Evolutionary conservation across 1,284 basidiomycete species (phyloP).

Genomic region (Naganishia sp.): DNA sequence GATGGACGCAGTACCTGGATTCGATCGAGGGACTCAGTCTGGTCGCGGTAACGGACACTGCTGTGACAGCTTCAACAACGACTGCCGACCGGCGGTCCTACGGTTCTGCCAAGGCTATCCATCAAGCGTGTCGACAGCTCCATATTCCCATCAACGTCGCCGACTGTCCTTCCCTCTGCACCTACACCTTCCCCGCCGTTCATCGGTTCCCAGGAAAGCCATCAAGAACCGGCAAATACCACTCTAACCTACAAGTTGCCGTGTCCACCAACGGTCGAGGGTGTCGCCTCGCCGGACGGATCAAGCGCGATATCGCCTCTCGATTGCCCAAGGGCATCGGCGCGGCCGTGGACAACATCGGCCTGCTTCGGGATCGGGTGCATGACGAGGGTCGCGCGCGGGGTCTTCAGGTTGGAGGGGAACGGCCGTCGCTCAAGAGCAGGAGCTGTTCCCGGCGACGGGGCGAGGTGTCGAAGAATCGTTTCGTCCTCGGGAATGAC

Average conservation of each 20-base stretch:
- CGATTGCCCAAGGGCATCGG: constrained; percentile 74
- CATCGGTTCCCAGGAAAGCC: constrained; percentile 67
- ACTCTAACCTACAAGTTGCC: constrained; percentile 72
- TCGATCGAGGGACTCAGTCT: constrained; percentile 57
- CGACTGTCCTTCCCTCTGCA: constrained; percentile 81
- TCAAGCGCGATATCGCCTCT: constrained; percentile 79
- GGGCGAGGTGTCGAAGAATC: constrained; percentile 1
- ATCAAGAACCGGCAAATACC: constrained; percentile 48
- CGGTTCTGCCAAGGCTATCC: constrained; percentile 62
- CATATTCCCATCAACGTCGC: constrained; percentile 81
- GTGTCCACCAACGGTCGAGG: constrained; percentile 91
- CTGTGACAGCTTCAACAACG: constrained; percentile 45
- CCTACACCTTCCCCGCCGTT: constrained; percentile 83
- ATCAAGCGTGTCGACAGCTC: constrained; percentile 59
- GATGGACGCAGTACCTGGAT: constrained; percentile 56
- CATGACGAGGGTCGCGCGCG: constrained; percentile 22
- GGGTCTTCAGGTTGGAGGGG: constrained; percentile 30
- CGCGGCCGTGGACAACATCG: constrained; percentile 74
- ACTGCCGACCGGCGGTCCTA: constrained; percentile 56
- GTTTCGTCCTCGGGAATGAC: constrained; percentile 8
- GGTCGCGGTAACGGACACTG: constrained; percentile 72
- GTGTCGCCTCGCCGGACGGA: constrained; percentile 77
- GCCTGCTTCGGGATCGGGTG: constrained; percentile 67
- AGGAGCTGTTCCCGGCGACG: constrained; percentile 23
- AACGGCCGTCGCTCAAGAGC: constrained; percentile 35